Base-by-base conservation (phyloP, 164 flowering plant genomes). In the Kingdonia uniflora region DNA sequence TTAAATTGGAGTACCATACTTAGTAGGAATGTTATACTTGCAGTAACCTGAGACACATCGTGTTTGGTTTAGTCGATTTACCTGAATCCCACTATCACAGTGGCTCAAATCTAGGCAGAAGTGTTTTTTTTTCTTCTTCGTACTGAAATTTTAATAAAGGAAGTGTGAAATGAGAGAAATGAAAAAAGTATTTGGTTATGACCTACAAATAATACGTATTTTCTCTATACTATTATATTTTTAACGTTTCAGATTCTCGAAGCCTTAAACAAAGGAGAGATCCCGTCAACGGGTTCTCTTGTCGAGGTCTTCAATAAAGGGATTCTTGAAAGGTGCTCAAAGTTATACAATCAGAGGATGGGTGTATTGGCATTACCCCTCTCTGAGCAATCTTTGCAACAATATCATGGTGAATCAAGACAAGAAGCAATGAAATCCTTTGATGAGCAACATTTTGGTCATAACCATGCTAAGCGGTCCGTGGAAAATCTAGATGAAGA, bases 261-360 rank as follows among this genome's bases (percentile, higher is more conserved):
- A 52, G 99, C 99, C 40, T 76, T 94, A 59, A 94, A 94, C 65
- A 89, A 94, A 74, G 99, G 99, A 62, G 97, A 94, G 74, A 94
- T 94, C 64, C 99, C 99, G 54, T 84, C 99, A 23, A 89, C 99
- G 49, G 99, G 97, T 14, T 89, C 97, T 38, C 88, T 94, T 45
- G 97, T 94, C 19, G 99, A 94, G 74, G 77, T 89, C 66, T 94
- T 94, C 68, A 94, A 94, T 42, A 94, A 87, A 72, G 86, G 75
- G 50, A 85, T 94, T 57, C 78, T 89, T 40, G 97, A 94, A 59
- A 78, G 84, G 52, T 94, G 99, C 65, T 63, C 82, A 62, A 89
- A 86, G 70, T 63, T 89, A 50, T 94, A 94, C 71, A 74, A 33
- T 67, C 81, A 80, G 49, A 72, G 67, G 61, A 81, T 94, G 80